Base-by-base conservation (phyloP, 2,329 filamentous ascomycete species). In the Pseudogymnoascus sp. region DNA sequence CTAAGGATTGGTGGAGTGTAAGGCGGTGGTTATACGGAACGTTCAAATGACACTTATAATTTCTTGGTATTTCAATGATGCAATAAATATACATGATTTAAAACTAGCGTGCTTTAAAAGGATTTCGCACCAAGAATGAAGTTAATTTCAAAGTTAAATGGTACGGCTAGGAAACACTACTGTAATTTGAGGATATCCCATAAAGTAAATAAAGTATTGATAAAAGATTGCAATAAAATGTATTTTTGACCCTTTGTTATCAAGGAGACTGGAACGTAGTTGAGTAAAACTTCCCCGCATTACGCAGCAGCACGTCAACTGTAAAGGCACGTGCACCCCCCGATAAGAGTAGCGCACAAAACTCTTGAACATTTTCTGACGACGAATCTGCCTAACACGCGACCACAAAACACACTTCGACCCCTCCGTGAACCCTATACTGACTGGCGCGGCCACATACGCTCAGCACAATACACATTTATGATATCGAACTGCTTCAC, bases 291-390 rank as follows among this genome's bases (percentile, higher is more conserved):
- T 57, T 57, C 50, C 50, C 28, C 50, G 50, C 50, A 57, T 57
- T 57, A 57, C 50, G 50, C 28, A 57, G 50, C 31, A 57, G 50
- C 50, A 57, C 50, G 50, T 57, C 50, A 57, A 57, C 50, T 15
- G 50, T 21, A 13, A 57, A 57, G 50, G 50, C 50, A 57, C 50
- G 50, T 57, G 50, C 50, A 33, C 50, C 17, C 50, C 50, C 50
- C 50, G 50, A 57, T 57, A 57, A 57, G 50, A 57, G 50, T 57
- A 57, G 28, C 50, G 50, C 50, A 57, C 50, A 57, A 57, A 57
- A 57, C 50, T 57, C 50, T 33, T 21, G 50, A 57, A 57, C 50
- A 21, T 57, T 57, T 57, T 57, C 50, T 35, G 28, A 57, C 50
- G 28, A 57, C 50, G 50, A 57, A 21, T 57, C 50, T 57, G 50